Base-by-base conservation (phyloP, 345 rosid species). In the Linum tenue region DNA sequence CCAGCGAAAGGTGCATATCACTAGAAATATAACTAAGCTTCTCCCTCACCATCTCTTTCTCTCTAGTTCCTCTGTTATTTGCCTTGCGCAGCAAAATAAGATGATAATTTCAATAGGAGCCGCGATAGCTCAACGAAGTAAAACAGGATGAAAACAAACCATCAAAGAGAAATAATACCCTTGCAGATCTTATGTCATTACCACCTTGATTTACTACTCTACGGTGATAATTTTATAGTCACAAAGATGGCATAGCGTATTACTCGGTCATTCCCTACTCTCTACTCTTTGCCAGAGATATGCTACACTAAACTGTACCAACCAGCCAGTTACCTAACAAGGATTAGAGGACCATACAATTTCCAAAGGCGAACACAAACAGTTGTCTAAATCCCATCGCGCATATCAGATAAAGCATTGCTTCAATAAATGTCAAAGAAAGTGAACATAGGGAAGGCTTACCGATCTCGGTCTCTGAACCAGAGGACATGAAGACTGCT, bases 401-500 rank as follows among this genome's bases (percentile, higher is more conserved):
- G 31, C 31, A 22, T 22, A 22, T 22, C 31, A 22, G 31, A 22
- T 22, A 22, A n/a, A 22, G 31, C 31, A 22, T 22, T 22, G 31
- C 31, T 22, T 22, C 56, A 22, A 65, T 37, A 15, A 60, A 64
- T 14, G 36, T 43, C 10, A 58, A 60, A 39, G 48, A 68, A 77
- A 63, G 3, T n/a, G 44, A 39, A 44, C 11, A 36, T 50, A 15
- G 40, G 36, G 4, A 66, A 59, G 6, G 17, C 64, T 31, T 74
- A 89, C 92, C 95, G 0, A 84, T 71, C 69, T 74, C 76, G 1
- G 96, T 74, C 55, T 79, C 84, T 10, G 82, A 70, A 37, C 76
- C 63, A 50, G 82, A 79, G 62, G 90, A 76, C 2, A 78, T 31
- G 70, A 88, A 85, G 65, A 88, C 90, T 3, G 77, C 70, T 15